Conservation (phyloP, 2,329 filamentous ascomycete species). For the Aphanocladium album region DNA sequence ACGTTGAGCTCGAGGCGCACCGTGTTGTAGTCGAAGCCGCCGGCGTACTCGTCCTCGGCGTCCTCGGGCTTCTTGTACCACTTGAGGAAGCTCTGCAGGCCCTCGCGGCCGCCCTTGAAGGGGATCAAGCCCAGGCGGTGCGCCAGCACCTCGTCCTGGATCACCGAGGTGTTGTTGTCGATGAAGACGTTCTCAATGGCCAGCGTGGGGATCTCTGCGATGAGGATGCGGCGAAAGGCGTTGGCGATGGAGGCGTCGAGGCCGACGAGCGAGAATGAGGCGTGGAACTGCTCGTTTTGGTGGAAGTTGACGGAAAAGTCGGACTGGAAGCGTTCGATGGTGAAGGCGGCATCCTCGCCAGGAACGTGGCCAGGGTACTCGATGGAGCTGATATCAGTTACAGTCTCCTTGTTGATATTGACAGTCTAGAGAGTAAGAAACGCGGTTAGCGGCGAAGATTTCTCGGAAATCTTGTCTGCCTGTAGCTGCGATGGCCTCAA, state of each 20-base stretch:
- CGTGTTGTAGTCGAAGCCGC: conserved; percentile 78
- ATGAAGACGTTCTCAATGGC: conserved; percentile 93
- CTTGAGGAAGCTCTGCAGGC: conserved; percentile 70
- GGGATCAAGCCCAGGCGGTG: conserved; percentile 88
- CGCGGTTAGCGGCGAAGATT: background rate
- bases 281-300: conserved; percentile 69
- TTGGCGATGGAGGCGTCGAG: conserved; percentile 92
- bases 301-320: conserved; percentile 76
- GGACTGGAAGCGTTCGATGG: conserved; percentile 65
- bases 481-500: background rate
- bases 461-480: background rate
- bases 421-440: conserved; percentile 59
- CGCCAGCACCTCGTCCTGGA: conserved; percentile 94
- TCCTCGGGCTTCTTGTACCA: conserved; percentile 70
- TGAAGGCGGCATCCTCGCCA: conserved; percentile 80
- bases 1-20: conserved; percentile 72
- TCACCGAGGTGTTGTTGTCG: conserved; percentile 94
- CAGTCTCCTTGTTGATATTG: conserved; percentile 81
- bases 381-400: conserved; percentile 81
- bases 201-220: conserved; percentile 89
- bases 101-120: conserved; percentile 72
- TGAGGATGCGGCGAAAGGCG: conserved; percentile 92
- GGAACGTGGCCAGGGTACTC: conserved; percentile 91
- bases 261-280: conserved; percentile 86
- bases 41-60: conserved; percentile 55